These are phyloP conservation scores for Rhinocladiella mackenziei DNA, from an alignment of 2,329 filamentous ascomycete species.

Conservation along the genomic window DNA sequence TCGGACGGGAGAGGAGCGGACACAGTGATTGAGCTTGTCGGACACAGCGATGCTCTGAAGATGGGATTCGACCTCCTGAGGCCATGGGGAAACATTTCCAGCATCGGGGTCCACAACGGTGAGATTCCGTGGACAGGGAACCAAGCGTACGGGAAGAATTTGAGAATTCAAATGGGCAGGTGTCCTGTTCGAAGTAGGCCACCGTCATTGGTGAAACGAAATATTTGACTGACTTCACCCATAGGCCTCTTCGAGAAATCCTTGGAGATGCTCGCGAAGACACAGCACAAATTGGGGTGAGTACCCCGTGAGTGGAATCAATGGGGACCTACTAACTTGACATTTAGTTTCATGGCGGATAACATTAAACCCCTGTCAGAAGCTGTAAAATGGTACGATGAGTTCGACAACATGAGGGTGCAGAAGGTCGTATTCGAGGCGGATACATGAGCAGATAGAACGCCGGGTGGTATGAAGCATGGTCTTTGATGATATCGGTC, in stretches of 20 bases:
- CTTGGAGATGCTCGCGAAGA: conserved; percentile 60
- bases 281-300: conserved; percentile 64
- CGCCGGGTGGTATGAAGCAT: background rate
- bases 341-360: conserved; percentile 67
- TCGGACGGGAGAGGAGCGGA: conserved; percentile 81
- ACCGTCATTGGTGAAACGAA: background rate
- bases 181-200: conserved; percentile 61
- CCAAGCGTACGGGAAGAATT: conserved; percentile 65
- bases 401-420: conserved; percentile 69
- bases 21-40: conserved; percentile 75
- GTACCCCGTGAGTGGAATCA: too few species aligned
- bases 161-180: conserved; percentile 70
- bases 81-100: conserved; percentile 69
- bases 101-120: conserved; percentile 71
- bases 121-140: conserved; percentile 64
- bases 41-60: conserved; percentile 62
- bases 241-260: conserved; percentile 60
- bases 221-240: background rate
- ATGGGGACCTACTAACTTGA: conserved; percentile 30
- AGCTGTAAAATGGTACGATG: conserved; percentile 64
- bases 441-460: conserved; percentile 33
- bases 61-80: conserved; percentile 67
- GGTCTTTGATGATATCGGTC: too few species aligned
- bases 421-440: conserved; percentile 68
- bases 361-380: conserved; percentile 67